Evolutionary conservation across 2,329 filamentous ascomycete genomes (phyloP).

Genomic region (Cercospora zeina): DNA sequence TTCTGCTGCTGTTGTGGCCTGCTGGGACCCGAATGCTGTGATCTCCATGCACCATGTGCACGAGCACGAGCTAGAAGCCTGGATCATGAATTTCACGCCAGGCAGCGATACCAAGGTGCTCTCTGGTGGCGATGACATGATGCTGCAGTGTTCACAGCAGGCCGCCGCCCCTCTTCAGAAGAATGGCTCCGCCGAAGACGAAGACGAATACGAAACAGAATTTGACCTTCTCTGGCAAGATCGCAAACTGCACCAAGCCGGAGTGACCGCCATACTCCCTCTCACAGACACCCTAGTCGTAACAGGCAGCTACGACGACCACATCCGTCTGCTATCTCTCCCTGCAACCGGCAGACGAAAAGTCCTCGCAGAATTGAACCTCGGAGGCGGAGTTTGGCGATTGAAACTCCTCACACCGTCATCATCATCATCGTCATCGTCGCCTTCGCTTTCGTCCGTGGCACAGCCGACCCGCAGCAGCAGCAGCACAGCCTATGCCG

Average conservation of each 20-base stretch:
- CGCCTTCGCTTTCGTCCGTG: neutral
- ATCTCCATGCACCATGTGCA: conserved; percentile 33
- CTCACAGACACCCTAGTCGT: conserved; percentile 64
- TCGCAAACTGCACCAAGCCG: conserved; percentile 68
- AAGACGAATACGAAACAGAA: neutral
- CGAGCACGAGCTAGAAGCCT: conserved; percentile 66
- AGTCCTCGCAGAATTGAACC: conserved; percentile 62
- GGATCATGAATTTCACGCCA: conserved; percentile 64
- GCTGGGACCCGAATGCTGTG: conserved; percentile 44
- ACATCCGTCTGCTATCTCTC: conserved; percentile 65
- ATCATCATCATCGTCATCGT: neutral
- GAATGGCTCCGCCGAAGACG: neutral
- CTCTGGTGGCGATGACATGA: conserved; percentile 75
- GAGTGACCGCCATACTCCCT: conserved; percentile 83
- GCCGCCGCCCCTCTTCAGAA: neutral
- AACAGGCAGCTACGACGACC: conserved; percentile 91
- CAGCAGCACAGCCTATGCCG: conserved; percentile 3
- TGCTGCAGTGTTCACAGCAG: conserved; percentile 49
- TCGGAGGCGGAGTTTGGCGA: conserved; percentile 85
- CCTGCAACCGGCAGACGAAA: conserved; percentile 45
- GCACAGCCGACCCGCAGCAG: conserved; percentile 6
- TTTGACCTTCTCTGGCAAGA: conserved; percentile 46
- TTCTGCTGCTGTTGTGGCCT: conserved; percentile 3
- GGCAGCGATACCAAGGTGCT: conserved; percentile 45
- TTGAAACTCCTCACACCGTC: conserved; percentile 60